Percentiles rank a stretch among this genome's conserved stretches.
Evolutionary conservation across 2,329 filamentous ascomycete genomes (phyloP).

Genomic region (Clonostachys rhizophaga): DNA sequence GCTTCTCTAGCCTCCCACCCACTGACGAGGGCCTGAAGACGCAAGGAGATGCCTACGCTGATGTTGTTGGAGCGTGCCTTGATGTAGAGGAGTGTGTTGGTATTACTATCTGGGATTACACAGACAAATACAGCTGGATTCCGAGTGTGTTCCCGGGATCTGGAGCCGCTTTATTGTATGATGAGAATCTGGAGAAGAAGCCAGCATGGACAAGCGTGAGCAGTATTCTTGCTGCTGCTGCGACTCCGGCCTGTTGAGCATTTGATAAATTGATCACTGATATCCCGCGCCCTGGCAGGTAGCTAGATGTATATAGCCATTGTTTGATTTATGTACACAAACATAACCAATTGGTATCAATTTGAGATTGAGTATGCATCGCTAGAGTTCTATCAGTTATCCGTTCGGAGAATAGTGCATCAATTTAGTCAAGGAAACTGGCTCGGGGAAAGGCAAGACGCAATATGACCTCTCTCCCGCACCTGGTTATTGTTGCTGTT

Average conservation of each 20-base stretch:
- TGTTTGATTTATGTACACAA: no score
- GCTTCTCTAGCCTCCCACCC: slow-evolving; percentile 39
- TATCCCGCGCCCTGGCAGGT: no score
- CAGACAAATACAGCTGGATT: slow-evolving; percentile 31
- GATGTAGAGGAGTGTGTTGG: slow-evolving; percentile 32
- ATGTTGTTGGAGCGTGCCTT: slow-evolving; percentile 28
- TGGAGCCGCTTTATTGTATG: slow-evolving; percentile 32
- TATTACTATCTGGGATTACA: slow-evolving; percentile 37
- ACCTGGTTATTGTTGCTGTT: no score
- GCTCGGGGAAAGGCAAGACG: no score
- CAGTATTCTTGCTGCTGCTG: slow-evolving; percentile 21
- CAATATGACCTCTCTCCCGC: no score
- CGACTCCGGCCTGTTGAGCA: slow-evolving; percentile 18
- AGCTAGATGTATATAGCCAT: no score
- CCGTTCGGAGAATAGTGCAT: no score
- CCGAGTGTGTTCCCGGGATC: slow-evolving; percentile 28
- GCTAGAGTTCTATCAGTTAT: no score
- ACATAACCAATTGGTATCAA: no score
- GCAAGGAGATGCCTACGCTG: slow-evolving; percentile 43
- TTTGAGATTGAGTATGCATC: no score
- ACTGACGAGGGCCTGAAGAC: slow-evolving; percentile 28
- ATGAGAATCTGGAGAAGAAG: slow-evolving; percentile 29
- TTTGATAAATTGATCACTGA: no score
- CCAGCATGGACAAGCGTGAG: slow-evolving; percentile 30
- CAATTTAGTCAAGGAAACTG: no score